Base-by-base conservation (phyloP, 2,329 filamentous ascomycete genomes). In the Aspergillus clavatus region DNA sequence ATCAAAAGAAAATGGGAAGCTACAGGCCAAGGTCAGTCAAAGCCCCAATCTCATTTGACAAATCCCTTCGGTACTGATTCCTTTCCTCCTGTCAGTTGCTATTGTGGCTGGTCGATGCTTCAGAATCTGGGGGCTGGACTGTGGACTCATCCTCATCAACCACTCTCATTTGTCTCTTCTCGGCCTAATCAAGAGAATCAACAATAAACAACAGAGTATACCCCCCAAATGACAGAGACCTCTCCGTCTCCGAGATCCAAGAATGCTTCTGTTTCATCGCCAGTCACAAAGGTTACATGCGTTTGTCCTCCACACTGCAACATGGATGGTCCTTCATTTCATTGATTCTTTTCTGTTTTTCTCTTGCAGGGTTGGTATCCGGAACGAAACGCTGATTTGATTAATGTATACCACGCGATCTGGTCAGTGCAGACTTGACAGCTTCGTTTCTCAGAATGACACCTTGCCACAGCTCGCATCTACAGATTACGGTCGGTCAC, bases 201-300 rank as follows among this genome's bases (percentile, higher is more conserved):
- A 21, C 18, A 18, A 35, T 6, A 18, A 16, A 18, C 31, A 18
- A 35, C 31, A 35, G 8, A n/a, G n/a, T n/a, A n/a, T 16, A 16
- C 28, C 12, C 29, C 29, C 11, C 3, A 3, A 33, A 18, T 33
- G 16, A 18, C 18, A 18, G 16, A 3, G 16, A 18, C 5, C 16
- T 33, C 14, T 16, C n/a, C n/a, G n/a, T n/a, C n/a, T 10, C 8
- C 31, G 31, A 16, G 31, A 21, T 35, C 40, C 42, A 43, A 38
- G 40, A 43, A 49, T 49, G 47, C 40, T 49, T 43, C 40, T 46
- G 47, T 49, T 49, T 21, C 47, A 46, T 49, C 43, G 19, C 39
- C 21, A n/a, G 40, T 37, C 18, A 16, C n/a, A 11, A 45, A 40
- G 45, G 47, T 49, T 49, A 49, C 47, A 49, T 49, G 36, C 22